Evolutionary conservation across 345 rosid genomes (phyloP).

Genomic region (Corymbia maculata): DNA sequence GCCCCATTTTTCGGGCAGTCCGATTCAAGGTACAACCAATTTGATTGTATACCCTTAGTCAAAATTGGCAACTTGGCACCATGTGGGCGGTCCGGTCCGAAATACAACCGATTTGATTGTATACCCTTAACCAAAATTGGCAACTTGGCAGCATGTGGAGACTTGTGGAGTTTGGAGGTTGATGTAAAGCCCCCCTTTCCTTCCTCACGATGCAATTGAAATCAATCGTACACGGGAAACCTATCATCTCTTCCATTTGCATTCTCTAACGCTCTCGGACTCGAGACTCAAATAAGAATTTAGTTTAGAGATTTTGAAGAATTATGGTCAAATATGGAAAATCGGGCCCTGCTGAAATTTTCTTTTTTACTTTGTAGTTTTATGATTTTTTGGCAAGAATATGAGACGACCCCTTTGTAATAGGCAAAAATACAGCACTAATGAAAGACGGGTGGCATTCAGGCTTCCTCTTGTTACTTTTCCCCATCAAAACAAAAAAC

Average conservation of each 20-base stretch:
- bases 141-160: neutral
- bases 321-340: neutral
- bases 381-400: no score
- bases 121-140: neutral
- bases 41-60: no score
- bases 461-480: neutral
- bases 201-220: neutral
- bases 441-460: neutral
- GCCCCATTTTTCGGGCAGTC: no score
- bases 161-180: neutral
- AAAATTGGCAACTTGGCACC: no score
- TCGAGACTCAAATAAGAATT: no score
- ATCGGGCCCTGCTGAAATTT: neutral
- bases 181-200: neutral
- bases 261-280: neutral
- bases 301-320: neutral
- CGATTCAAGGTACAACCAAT: no score
- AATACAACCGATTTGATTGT: no score
- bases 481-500: no score
- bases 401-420: neutral
- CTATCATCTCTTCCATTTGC: neutral
- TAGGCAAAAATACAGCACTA: neutral
- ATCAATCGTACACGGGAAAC: neutral
- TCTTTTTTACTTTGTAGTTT: neutral
- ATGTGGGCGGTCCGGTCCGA: no score